A percentile compares a stretch with the other conserved stretches of the same genome.
Evolutionary conservation across 352 stramenopile species (phyloP).

Genomic region (Pythium phragmitis): DNA sequence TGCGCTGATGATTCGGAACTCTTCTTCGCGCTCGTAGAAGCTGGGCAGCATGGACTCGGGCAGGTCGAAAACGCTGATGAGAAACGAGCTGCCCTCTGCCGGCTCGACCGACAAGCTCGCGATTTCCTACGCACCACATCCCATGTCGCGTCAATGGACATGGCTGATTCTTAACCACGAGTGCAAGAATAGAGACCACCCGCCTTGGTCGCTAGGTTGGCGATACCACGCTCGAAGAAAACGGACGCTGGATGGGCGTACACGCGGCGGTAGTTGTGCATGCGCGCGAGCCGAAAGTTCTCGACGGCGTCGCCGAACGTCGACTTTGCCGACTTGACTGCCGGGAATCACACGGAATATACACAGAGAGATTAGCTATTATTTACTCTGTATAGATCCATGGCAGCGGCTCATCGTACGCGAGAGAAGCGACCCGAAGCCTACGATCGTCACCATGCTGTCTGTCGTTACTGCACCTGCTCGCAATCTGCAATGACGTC

Average conservation of each 20-base stretch:
- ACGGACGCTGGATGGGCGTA: conserved; percentile 92
- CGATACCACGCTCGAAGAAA: conserved; percentile 92
- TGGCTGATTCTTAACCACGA: not conserved
- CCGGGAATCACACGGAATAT: not conserved
- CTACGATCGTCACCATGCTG: conserved; percentile 79
- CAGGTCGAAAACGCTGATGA: conserved; percentile 75
- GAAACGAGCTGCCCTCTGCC: conserved; percentile 49
- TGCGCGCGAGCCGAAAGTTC: conserved; percentile 87
- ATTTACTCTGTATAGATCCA: not conserved
- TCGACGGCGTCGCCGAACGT: conserved; percentile 86
- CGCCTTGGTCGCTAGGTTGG: conserved; percentile 80
- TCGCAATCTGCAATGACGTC: not conserved
- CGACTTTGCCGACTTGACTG: conserved; percentile 74
- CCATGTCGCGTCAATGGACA: not conserved
- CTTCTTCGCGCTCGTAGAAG: conserved; percentile 87
- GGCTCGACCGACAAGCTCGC: conserved; percentile 83
- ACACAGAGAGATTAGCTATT: not conserved
- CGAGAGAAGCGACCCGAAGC: conserved; percentile 91
- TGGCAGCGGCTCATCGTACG: conserved; percentile 24
- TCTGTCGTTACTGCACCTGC: not conserved
- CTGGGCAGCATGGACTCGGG: conserved; percentile 47
- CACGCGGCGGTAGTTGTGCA: conserved; percentile 86
- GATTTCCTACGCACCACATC: conserved; percentile 63
- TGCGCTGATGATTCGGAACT: conserved; percentile 86
- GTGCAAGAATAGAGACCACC: not conserved